These are phyloP conservation scores for Alternaria ethzedia DNA, from an alignment of 2,329 filamentous ascomycete species.

Conservation along the genomic window DNA sequence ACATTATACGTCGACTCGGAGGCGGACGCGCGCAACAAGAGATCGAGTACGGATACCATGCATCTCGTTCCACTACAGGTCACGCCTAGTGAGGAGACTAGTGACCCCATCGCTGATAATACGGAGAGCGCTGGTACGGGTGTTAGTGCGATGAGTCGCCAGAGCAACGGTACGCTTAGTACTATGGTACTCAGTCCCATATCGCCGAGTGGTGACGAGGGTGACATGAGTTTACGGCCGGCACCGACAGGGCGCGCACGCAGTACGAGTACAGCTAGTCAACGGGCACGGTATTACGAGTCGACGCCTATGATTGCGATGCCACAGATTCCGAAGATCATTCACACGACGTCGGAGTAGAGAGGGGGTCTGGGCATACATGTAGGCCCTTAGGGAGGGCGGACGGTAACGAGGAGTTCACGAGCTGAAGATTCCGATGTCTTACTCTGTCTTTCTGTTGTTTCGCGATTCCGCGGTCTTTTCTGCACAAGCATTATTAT, in stretches of 20 bases:
- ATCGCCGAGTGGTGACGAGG: slow-evolving; percentile 18
- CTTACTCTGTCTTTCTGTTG: neutral
- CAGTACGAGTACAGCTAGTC: slow-evolving; percentile 38
- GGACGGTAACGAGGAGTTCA: too few relatives aligned
- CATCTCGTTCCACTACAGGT: slow-evolving; percentile 37
- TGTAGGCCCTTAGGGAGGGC: too few relatives aligned
- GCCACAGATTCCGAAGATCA: slow-evolving; percentile 37
- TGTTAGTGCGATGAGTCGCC: slow-evolving; percentile 25
- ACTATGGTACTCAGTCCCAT: slow-evolving; percentile 33
- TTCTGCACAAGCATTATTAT: neutral
- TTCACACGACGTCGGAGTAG: slow-evolving; percentile 35
- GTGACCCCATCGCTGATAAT: slow-evolving; percentile 16
- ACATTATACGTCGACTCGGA: slow-evolving; percentile 39
- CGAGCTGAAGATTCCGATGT: neutral
- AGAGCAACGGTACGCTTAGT: slow-evolving; percentile 24
- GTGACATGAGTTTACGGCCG: slow-evolving; percentile 22
- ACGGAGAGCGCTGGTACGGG: slow-evolving; percentile 28
- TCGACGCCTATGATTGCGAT: slow-evolving; percentile 26
- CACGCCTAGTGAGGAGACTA: slow-evolving; percentile 27
- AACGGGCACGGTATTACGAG: slow-evolving; percentile 38
- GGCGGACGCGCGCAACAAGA: slow-evolving; percentile 21
- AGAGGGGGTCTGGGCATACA: neutral
- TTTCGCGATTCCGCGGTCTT: neutral
- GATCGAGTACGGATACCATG: slow-evolving; percentile 31
- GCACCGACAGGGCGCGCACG: slow-evolving; percentile 22